Evolutionary conservation across 176 grass and related monocot genomes (phyloP).

Genomic region (Carex scoparia): DNA sequence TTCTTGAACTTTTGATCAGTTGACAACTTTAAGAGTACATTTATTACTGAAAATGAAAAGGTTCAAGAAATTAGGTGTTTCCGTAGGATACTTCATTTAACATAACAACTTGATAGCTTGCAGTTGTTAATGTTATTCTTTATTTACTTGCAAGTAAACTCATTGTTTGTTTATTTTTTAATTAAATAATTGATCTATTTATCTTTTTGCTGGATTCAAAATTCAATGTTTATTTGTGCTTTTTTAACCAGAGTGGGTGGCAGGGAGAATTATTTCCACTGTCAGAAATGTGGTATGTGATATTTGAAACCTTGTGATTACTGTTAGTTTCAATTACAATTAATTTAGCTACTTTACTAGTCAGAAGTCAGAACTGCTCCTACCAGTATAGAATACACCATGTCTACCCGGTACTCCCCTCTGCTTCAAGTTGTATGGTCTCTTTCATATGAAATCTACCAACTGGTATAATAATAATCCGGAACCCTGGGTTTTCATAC

Average conservation of each 20-base stretch:
- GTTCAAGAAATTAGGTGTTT: background rate
- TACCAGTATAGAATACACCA: background rate
- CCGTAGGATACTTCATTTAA: background rate
- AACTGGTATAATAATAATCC: background rate
- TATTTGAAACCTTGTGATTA: constrained; percentile 19
- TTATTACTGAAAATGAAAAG: background rate
- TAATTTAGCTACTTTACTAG: background rate
- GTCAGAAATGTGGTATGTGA: constrained; percentile 81
- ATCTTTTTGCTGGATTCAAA: background rate
- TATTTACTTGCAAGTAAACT: background rate
- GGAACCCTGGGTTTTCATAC: background rate
- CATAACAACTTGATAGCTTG: background rate
- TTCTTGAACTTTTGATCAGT: constrained; percentile 4
- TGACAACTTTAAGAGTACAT: background rate
- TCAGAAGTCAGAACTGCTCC: background rate
- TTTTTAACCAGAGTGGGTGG: constrained; percentile 80
- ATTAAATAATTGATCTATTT: constrained; percentile 11
- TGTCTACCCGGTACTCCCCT: background rate
- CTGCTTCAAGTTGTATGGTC: background rate
- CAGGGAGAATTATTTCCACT: constrained; percentile 91
- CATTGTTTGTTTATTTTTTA: background rate
- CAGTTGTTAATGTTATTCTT: background rate
- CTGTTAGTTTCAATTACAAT: constrained; percentile 10
- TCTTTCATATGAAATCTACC: background rate
- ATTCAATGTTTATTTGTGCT: background rate